Evolutionary conservation across 2,329 filamentous ascomycete species (phyloP), one percentile per base, ranked within the genome.

Genomic region (Magnaporthiopsis rhizophila): DNA sequence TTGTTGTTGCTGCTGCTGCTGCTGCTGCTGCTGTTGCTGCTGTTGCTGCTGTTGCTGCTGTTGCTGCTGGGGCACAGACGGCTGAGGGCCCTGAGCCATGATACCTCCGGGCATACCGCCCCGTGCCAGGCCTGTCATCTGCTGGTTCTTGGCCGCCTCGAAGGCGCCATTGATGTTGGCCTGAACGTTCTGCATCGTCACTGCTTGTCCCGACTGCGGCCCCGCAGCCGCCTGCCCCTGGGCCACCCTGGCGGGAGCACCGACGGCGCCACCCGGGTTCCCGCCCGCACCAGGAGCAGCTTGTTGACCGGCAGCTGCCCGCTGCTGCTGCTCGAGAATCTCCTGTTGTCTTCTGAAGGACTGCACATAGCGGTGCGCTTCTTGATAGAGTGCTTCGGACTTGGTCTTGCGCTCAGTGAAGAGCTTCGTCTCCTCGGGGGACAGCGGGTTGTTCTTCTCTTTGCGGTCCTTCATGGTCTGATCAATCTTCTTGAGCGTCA

Each of bases 361-460:
- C 18, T 80, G 79, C 3, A 84, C 78, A 68, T 80, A 84, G 26
- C 74, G 76, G 30, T 79, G 76, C 0, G 81, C 80, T 2, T 83
- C 80, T 0, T 70, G 70, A 66, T 83, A 77, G 11, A 74, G 67
- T 66, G 82, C 84, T 21, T 78, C 72, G 13, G 79, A 72, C 21
- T 75, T 72, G 2, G 79, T 79, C 65, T 78, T 80, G 57, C 77
- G 76, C 1, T 79, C 74, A 57, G 79, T 75, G 15, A 77, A 74
- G 30, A 77, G 75, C 64, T 78, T 79, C 38, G 78, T 69, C 62
- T 85, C 82, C 2, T 84, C 81, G 1, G 80, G 72, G 3, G 75
- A 77, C 15, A 83, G 71, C 0, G 77, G 73, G 26, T 76, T 78
- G 3, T 80, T 80, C 30, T 77, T 77, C 3, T 77, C 74, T 18